A percentile compares a stretch with the other conserved stretches of the same genome.
Conservation (phyloP, 352 stramenopile genomes). For the Phytophthora pinifolia region DNA sequence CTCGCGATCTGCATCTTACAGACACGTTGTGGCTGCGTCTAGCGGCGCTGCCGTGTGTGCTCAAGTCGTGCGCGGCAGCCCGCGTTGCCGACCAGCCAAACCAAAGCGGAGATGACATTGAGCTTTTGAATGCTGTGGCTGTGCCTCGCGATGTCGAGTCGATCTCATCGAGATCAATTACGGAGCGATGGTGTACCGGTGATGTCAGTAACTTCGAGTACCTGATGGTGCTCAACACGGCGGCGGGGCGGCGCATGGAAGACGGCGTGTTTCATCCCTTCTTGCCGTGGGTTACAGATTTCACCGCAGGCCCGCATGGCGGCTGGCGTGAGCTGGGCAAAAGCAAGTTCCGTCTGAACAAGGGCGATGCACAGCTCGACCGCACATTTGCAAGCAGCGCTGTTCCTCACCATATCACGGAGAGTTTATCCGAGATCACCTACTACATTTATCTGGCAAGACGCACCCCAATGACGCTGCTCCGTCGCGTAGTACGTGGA, state of each 20-base stretch:
- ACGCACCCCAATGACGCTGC: conserved; percentile 83
- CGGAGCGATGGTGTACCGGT: conserved; percentile 87
- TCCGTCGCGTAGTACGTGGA: conserved; percentile 86
- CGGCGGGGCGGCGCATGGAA: conserved; percentile 81
- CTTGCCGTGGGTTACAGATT: conserved; percentile 96
- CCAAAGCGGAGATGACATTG: background rate
- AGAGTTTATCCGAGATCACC: conserved; percentile 95
- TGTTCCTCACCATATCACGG: conserved; percentile 93
- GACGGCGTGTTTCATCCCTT: conserved; percentile 90
- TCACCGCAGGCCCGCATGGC: conserved; percentile 42
- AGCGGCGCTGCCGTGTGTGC: conserved; percentile 32
- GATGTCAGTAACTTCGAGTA: conserved; percentile 94
- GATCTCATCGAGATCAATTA: conserved; percentile 47
- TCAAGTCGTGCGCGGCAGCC: conserved; percentile 7
- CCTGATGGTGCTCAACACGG: conserved; percentile 91
- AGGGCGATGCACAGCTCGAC: conserved; percentile 93
- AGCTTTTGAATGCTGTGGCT: background rate
- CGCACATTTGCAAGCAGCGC: conserved; percentile 87
- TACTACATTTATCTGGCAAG: conserved; percentile 96
- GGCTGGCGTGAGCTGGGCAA: conserved; percentile 90
- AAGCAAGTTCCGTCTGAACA: conserved; percentile 95
- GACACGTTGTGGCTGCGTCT: conserved; percentile 59
- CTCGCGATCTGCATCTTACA: conserved; percentile 44
- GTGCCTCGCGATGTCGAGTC: conserved; percentile 21
- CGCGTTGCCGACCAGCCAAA: background rate